Conservation (phyloP, 495 filamentous ascomycete genomes). For the Aspergillus bridgeri region DNA sequence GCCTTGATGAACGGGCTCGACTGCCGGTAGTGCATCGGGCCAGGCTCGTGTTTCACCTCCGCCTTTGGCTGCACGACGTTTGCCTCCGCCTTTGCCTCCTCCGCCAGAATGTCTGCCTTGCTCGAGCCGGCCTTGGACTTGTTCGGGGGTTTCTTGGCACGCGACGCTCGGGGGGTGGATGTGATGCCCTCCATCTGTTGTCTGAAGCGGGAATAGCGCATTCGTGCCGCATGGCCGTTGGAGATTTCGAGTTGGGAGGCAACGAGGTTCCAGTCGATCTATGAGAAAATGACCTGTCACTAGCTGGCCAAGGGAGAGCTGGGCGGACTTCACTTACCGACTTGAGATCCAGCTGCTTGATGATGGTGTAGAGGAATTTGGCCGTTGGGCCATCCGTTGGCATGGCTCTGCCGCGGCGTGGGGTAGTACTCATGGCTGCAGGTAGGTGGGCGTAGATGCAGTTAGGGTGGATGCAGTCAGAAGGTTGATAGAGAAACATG, state of each 20-base stretch:
- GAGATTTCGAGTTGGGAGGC: conserved; percentile 61
- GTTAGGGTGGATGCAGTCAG: background rate
- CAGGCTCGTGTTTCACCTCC: conserved; percentile 16
- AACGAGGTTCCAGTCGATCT: conserved; percentile 75
- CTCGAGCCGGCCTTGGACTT: conserved; percentile 15
- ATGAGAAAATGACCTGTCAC: background rate
- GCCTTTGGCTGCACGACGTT: background rate
- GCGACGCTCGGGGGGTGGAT: conserved; percentile 18
- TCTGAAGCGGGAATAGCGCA: conserved; percentile 72
- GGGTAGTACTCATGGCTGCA: conserved; percentile 20
- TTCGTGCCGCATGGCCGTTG: conserved; percentile 77
- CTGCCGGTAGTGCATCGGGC: conserved; percentile 3
- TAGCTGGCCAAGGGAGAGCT: background rate
- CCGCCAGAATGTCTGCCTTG: conserved; percentile 10
- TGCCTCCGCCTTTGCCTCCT: conserved; percentile 6
- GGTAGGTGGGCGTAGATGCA: background rate
- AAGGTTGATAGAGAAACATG: conserved; percentile 6
- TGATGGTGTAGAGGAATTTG: conserved; percentile 70
- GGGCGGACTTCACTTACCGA: conserved; percentile 44
- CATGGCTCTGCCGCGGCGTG: conserved; percentile 45
- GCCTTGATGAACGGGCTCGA: conserved; percentile 18
- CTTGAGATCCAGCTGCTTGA: conserved; percentile 73
- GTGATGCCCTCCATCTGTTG: conserved; percentile 54
- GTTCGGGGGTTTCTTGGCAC: conserved; percentile 20
- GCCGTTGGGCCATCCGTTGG: conserved; percentile 45